phyloP scores from a whole-genome alignment of 768 basidiomycete species.

The Wakefieldia striispora region DNA sequence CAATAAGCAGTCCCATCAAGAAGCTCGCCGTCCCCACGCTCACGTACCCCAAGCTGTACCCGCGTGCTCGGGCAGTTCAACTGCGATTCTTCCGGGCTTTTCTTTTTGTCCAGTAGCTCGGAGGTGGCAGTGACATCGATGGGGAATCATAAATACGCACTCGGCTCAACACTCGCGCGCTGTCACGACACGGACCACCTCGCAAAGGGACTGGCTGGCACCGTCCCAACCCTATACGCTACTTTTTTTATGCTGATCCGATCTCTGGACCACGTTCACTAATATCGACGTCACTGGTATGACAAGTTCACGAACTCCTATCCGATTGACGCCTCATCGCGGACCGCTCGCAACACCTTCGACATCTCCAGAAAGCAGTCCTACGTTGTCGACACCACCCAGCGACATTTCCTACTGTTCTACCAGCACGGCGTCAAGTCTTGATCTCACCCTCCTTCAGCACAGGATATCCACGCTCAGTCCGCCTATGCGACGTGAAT shows the following conservation, averaged over 20 bases:
- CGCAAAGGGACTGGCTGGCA: constrained; percentile 28
- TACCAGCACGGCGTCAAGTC: background rate
- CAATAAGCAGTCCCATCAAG: constrained; percentile 22
- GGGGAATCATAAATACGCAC: constrained; percentile 23
- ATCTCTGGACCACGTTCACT: constrained; percentile 11
- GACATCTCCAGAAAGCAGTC: constrained; percentile 15
- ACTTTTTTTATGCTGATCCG: constrained; percentile 19
- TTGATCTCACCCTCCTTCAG: constrained; percentile 14
- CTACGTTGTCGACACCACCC: constrained; percentile 13
- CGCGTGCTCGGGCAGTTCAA: background rate
- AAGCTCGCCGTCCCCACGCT: constrained; percentile 18
- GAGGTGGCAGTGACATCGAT: background rate
- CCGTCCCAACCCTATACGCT: constrained; percentile 25
- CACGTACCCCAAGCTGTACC: constrained; percentile 13
- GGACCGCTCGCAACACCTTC: constrained; percentile 29
- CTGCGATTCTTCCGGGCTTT: background rate
- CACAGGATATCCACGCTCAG: constrained; percentile 6
- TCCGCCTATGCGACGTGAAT: background rate
- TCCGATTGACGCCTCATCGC: constrained; percentile 21
- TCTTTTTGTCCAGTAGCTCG: constrained; percentile 22
- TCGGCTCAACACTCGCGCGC: background rate
- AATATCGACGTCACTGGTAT: constrained; percentile 19
- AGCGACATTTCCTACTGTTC: constrained; percentile 10
- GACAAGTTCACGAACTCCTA: constrained; percentile 24
- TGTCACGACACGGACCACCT: constrained; percentile 10